Percentiles rank a stretch among this genome's conserved stretches.
These are phyloP conservation scores for Lycium ferocissimum DNA, from an alignment of 257 asterid genomes.

Conservation along the genomic window DNA sequence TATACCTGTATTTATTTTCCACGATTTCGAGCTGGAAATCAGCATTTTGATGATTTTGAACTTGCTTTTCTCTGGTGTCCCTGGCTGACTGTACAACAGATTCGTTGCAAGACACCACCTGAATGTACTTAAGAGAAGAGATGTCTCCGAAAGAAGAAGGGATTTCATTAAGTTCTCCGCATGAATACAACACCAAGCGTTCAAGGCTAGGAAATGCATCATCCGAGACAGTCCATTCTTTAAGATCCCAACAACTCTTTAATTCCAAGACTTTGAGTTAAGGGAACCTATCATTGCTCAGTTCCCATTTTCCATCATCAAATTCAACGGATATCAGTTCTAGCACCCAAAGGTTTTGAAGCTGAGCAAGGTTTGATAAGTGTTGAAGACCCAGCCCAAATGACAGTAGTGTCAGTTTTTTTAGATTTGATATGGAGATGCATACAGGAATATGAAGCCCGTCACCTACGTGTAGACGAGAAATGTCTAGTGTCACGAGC, in stretches of 20 bases:
- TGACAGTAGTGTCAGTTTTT: constrained; percentile 1
- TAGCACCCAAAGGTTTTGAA: constrained; percentile 19
- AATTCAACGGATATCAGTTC: not conserved
- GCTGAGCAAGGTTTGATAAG: not conserved
- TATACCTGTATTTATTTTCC: not conserved
- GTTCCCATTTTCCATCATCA: not conserved
- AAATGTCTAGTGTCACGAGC: not conserved
- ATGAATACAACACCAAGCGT: not conserved
- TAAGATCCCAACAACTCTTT: not conserved
- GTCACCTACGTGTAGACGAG: no score
- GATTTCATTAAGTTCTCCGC: not conserved
- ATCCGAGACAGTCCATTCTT: not conserved
- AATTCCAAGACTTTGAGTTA: not conserved
- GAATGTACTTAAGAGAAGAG: not conserved
- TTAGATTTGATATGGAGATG: constrained; percentile 11
- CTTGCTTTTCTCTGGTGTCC: not conserved
- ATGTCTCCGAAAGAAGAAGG: not conserved
- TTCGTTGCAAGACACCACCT: not conserved
- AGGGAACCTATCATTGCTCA: not conserved
- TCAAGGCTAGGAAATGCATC: not conserved
- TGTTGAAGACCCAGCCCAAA: not conserved
- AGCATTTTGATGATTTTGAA: not conserved
- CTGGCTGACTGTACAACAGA: not conserved
- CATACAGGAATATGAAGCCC: not conserved
- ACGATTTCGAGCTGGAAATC: not conserved